Conservation (phyloP, 2,329 filamentous ascomycete genomes). For the Bimuria novae-zelandiae region DNA sequence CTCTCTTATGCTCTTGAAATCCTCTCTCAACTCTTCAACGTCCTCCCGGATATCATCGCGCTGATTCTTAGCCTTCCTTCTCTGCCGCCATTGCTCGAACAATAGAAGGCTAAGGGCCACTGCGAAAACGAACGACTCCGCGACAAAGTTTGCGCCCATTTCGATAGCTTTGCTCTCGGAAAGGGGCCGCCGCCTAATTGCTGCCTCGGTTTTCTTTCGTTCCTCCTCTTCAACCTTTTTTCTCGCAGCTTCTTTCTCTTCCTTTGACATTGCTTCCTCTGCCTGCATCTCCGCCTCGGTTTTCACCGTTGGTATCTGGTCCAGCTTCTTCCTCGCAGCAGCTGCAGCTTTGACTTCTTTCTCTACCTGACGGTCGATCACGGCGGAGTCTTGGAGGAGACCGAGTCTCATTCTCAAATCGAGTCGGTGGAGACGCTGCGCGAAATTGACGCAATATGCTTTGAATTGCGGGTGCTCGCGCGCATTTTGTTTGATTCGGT, state of each 20-base stretch:
- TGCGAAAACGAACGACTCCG: conserved; percentile 67
- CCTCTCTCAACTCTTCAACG: conserved; percentile 61
- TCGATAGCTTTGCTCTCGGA: conserved; percentile 72
- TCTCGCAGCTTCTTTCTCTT: conserved; percentile 55
- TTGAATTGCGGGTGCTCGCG: conserved; percentile 71
- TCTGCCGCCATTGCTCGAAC: conserved; percentile 64
- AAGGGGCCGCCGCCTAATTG: conserved; percentile 59
- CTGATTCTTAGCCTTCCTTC: conserved; percentile 63
- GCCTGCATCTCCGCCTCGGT: conserved; percentile 64
- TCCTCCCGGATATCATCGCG: conserved; percentile 65
- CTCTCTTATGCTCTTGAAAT: conserved; percentile 43
- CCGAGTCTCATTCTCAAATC: conserved; percentile 72
- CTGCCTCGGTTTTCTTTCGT: conserved; percentile 46
- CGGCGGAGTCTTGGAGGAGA: conserved; percentile 64
- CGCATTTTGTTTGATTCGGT: conserved; percentile 69
- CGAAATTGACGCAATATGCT: conserved; percentile 63
- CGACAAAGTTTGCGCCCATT: conserved; percentile 70
- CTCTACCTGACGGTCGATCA: conserved; percentile 57
- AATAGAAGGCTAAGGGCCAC: conserved; percentile 67
- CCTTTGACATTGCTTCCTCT: conserved; percentile 56
- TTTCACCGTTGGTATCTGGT: conserved; percentile 62
- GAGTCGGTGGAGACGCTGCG: conserved; percentile 66
- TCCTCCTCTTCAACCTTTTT: conserved; percentile 49
- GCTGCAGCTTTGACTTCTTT: conserved; percentile 61
- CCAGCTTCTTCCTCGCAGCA: conserved; percentile 55